Base-by-base conservation (phyloP, 2,329 filamentous ascomycete genomes). In the Colletotrichum spaethianum region DNA sequence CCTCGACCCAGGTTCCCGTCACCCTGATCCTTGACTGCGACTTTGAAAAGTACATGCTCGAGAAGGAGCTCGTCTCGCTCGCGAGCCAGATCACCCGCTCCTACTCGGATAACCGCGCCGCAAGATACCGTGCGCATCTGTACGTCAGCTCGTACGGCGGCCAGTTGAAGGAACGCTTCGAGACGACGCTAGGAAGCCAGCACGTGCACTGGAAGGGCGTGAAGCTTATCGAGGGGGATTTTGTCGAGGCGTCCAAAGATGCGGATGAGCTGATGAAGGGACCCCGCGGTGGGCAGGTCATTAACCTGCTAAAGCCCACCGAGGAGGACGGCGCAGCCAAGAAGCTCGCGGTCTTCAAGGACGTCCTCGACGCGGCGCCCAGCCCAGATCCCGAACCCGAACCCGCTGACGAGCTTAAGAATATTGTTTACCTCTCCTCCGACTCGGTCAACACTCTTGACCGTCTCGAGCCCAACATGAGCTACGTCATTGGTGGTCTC, bases 401-500 rank as follows among this genome's bases (percentile, higher is more conserved):
- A 48, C 79, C 81, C 4, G 73, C 77, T 26, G 78, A 80, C 36
- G 78, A 79, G 44, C 81, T 81, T 72, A 77, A 78, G 65, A 83
- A 85, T 59, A 86, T 98, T 8, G 89, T 99, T 69, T 99, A 99
- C 79, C 90, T 99, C 5, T 94, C 94, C 9, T 95, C 95, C 20
- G 96, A 99, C 81, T 97, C 94, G n/a, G 91, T 93, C 0, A 88
- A 97, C 75, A 96, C 93, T 0, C 87, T 99, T 38, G 92, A 93
- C 7, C 89, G 93, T 53, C 88, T 99, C 53, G 94, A 95, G 80
- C 94, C 95, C 0, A 93, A 96, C 82, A 95, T 93, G 73, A 96
- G 91, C 70, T 99, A 99, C 81, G 93, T 99, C 74, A 93, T 99
- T 67, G 96, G 96, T 44, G 96, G 96, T 0, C 87, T 99, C 44